A percentile compares a stretch with the other conserved stretches of the same genome.
Conservation (phyloP, 768 basidiomycete genomes). For the Mycena crocata region DNA sequence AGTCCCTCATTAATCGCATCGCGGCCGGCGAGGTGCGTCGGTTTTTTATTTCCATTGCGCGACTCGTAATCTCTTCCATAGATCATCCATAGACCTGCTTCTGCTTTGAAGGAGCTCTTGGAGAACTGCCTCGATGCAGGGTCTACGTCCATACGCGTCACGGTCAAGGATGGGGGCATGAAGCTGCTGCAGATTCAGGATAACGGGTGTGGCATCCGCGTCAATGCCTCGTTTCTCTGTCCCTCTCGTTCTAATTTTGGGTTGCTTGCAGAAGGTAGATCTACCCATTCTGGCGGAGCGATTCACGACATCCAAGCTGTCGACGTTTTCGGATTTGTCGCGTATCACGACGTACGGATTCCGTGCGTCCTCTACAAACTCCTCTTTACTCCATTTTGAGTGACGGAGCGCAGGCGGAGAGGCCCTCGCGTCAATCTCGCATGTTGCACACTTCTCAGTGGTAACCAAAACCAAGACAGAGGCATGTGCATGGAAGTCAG, state of each 20-base stretch:
- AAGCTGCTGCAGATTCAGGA: slow-evolving; percentile 96
- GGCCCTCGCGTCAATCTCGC: slow-evolving; percentile 95
- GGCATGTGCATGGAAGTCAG: slow-evolving; percentile 93
- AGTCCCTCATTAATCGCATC: slow-evolving; percentile 91
- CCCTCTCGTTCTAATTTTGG: not conserved
- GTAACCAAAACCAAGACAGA: slow-evolving; percentile 90
- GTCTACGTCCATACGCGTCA: slow-evolving; percentile 85
- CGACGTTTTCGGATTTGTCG: slow-evolving; percentile 86
- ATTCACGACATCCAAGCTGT: slow-evolving; percentile 95
- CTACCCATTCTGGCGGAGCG: slow-evolving; percentile 92
- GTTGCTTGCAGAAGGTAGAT: slow-evolving; percentile 75
- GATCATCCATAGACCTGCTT: slow-evolving; percentile 92
- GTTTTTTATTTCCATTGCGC: not conserved
- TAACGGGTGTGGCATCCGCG: slow-evolving; percentile 95
- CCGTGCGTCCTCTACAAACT: slow-evolving; percentile 56
- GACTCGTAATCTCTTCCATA: slow-evolving; percentile 40
- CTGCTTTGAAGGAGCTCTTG: slow-evolving; percentile 94
- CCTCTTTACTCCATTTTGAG: not conserved
- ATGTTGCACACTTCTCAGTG: slow-evolving; percentile 90
- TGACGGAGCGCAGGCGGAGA: slow-evolving; percentile 60
- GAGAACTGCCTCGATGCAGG: slow-evolving; percentile 98
- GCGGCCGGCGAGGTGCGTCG: slow-evolving; percentile 77
- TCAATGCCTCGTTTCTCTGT: slow-evolving; percentile 50
- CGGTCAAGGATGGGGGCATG: slow-evolving; percentile 94
- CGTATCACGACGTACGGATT: slow-evolving; percentile 94